These are phyloP conservation scores for Ceratocystis papillata DNA, from an alignment of 2,329 filamentous ascomycete genomes.

Conservation along the genomic window DNA sequence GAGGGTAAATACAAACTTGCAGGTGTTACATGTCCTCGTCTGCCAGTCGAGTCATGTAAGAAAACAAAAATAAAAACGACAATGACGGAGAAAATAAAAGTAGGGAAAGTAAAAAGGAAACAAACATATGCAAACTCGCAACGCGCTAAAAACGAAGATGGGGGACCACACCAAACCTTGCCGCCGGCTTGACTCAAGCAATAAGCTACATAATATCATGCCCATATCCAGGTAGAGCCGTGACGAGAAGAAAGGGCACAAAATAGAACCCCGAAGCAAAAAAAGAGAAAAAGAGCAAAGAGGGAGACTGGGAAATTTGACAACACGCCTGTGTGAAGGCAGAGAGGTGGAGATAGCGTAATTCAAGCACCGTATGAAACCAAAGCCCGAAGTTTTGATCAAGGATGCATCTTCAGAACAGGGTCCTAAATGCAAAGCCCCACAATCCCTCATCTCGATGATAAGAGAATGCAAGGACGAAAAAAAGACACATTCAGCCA, in stretches of 20 bases:
- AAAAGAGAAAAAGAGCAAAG: not conserved
- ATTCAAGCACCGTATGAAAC: not conserved
- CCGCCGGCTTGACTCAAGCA: not conserved
- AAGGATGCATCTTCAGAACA: not conserved
- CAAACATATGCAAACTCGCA: conserved; percentile 4
- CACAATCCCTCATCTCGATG: too few species aligned
- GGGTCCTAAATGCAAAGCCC: too few species aligned
- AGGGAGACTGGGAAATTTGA: not conserved
- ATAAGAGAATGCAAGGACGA: too few species aligned
- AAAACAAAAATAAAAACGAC: conserved; percentile 10
- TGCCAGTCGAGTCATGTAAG: not conserved
- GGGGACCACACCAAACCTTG: conserved; percentile 1
- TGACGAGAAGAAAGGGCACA: not conserved
- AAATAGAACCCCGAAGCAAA: not conserved
- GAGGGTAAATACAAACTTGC: not conserved
- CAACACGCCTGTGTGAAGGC: not conserved
- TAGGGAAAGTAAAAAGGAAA: not conserved
- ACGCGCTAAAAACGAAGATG: not conserved
- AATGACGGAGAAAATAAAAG: conserved; percentile 2
- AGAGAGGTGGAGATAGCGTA: not conserved
- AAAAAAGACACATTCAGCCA: not conserved
- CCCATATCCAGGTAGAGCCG: not conserved
- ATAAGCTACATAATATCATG: not conserved
- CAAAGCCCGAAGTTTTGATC: not conserved
- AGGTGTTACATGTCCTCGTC: not conserved